A percentile compares a stretch with the other conserved stretches of the same genome.
These are phyloP conservation scores for Hymenoscyphus fraxineus DNA, from an alignment of 2,329 filamentous ascomycete genomes.

Conservation along the genomic window DNA sequence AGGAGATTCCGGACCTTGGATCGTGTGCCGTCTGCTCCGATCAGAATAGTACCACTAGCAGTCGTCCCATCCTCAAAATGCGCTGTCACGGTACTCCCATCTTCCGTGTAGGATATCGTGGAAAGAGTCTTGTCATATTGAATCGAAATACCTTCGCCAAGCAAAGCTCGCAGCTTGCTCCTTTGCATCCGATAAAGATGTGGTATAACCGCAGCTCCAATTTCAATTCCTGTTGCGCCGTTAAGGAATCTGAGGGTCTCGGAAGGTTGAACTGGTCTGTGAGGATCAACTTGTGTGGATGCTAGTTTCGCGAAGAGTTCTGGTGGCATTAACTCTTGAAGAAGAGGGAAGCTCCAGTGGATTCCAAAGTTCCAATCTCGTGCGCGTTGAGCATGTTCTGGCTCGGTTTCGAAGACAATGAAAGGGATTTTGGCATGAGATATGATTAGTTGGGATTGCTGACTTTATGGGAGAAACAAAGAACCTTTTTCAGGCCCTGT, in stretches of 20 bases:
- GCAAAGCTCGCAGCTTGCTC: constrained; percentile 12
- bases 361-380: constrained; percentile 19
- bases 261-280: background rate
- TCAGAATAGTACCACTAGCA: constrained; percentile 29
- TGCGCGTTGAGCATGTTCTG: background rate
- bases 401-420: constrained; percentile 16
- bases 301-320: background rate
- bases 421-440: constrained; percentile 9
- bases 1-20: constrained; percentile 31
- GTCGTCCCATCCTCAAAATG: constrained; percentile 33
- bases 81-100: constrained; percentile 26
- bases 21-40: constrained; percentile 35
- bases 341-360: constrained; percentile 12
- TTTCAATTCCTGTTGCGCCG: constrained; percentile 11
- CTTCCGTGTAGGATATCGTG: constrained; percentile 31
- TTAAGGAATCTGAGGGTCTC: constrained; percentile 3
- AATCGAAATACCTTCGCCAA: constrained; percentile 15
- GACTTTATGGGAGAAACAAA: background rate
- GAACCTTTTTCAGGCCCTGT: constrained; percentile 39
- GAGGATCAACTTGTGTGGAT: background rate
- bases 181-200: constrained; percentile 15
- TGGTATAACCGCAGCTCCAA: constrained; percentile 8
- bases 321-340: constrained; percentile 6
- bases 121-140: constrained; percentile 35
- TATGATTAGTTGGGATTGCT: background rate